These are phyloP conservation scores for Talaromyces sp. DNA, from an alignment of 2,329 filamentous ascomycete genomes.

Conservation along the genomic window DNA sequence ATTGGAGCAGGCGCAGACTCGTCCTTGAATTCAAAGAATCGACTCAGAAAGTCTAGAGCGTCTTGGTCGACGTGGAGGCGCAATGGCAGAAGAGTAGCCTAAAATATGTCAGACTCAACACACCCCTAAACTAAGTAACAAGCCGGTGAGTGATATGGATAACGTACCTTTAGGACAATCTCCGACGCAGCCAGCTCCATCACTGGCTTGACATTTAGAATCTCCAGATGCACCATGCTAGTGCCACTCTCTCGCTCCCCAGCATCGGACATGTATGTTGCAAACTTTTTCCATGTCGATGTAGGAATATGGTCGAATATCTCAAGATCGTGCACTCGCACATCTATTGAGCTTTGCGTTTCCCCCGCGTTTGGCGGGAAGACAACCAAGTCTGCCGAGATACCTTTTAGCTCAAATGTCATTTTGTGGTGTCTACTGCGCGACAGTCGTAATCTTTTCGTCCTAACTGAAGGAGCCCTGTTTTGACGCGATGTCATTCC, in stretches of 20 bases:
- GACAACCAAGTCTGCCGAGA: conserved; percentile 74
- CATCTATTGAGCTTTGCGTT: conserved; percentile 80
- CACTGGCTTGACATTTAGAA: conserved; percentile 82
- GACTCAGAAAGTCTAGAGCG: conserved; percentile 90
- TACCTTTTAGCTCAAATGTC: conserved; percentile 82
- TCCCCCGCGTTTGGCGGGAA: conserved; percentile 74
- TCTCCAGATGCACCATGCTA: conserved; percentile 84
- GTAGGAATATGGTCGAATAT: conserved; percentile 92
- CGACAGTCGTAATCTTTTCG: conserved; percentile 65
- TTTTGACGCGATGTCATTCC: conserved; percentile 32
- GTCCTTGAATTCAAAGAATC: conserved; percentile 98
- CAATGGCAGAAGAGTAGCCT: conserved; percentile 71
- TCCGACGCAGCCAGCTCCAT: conserved; percentile 81
- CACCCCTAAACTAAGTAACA: neutral
- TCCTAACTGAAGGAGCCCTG: conserved; percentile 31
- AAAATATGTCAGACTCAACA: conserved; percentile 13
- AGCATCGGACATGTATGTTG: conserved; percentile 83
- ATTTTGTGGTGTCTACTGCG: conserved; percentile 92
- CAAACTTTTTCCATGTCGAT: conserved; percentile 97
- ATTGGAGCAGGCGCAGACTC: conserved; percentile 51
- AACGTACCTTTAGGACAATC: conserved; percentile 66
- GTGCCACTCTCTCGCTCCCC: conserved; percentile 80
- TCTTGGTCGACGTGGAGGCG: conserved; percentile 95
- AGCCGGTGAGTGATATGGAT: neutral
- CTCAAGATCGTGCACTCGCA: conserved; percentile 76